These are phyloP conservation scores for Pulveroboletus sp. DNA, from an alignment of 768 basidiomycete species.

Conservation along the genomic window DNA sequence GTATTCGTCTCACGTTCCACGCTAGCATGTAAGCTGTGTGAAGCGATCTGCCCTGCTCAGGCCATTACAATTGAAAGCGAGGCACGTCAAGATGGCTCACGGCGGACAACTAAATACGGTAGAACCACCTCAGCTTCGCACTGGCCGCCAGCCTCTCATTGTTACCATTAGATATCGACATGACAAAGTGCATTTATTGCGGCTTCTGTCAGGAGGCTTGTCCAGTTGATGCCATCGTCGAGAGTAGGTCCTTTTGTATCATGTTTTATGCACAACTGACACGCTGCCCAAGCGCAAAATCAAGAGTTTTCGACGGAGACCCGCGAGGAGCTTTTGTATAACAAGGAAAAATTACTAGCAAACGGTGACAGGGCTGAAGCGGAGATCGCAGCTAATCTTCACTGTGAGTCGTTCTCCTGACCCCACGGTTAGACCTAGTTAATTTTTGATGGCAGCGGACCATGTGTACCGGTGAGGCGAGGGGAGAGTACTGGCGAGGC, in stretches of 20 bases:
- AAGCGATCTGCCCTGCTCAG: slow-evolving; percentile 98
- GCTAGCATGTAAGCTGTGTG: slow-evolving; percentile 95
- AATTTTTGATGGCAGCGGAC: slow-evolving; percentile 52
- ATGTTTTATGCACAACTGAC: slow-evolving; percentile 3
- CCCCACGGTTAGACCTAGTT: slow-evolving; percentile 13
- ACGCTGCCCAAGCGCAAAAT: slow-evolving; percentile 73
- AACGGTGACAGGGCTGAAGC: slow-evolving; percentile 97
- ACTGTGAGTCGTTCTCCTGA: slow-evolving; percentile 44
- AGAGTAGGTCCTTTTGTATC: slow-evolving; percentile 59
- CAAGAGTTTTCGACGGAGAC: slow-evolving; percentile 97
- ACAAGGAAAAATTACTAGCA: slow-evolving; percentile 96
- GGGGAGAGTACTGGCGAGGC: slow-evolving; percentile 2
- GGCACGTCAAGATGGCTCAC: slow-evolving; percentile 88
- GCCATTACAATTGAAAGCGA: slow-evolving; percentile 99
- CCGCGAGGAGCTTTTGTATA: slow-evolving; percentile 96
- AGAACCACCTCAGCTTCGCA: slow-evolving; percentile 15
- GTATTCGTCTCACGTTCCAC: slow-evolving; percentile 4
- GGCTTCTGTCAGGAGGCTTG: slow-evolving; percentile 99
- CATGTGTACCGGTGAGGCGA: slow-evolving; percentile 75
- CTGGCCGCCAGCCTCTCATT: background rate
- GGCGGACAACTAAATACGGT: slow-evolving; percentile 98
- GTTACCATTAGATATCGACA: slow-evolving; percentile 77
- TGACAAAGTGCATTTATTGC: slow-evolving; percentile 99
- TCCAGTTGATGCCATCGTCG: slow-evolving; percentile 98
- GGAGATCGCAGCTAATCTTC: slow-evolving; percentile 93